These are phyloP conservation scores for Termitomyces sp. DNA, from an alignment of 768 basidiomycete species.

Conservation along the genomic window DNA sequence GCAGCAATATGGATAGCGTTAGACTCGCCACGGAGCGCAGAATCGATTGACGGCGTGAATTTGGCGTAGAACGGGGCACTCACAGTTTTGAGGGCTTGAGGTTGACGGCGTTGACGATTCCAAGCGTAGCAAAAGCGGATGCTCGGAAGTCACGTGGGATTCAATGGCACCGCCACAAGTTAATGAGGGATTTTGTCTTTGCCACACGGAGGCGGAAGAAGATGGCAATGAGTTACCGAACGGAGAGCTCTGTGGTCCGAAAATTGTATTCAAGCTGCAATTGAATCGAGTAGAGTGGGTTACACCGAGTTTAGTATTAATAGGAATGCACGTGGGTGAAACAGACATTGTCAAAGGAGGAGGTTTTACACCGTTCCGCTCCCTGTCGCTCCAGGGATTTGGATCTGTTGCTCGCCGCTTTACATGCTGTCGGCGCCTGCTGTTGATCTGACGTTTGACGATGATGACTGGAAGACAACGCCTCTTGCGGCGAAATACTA, in stretches of 20 bases:
- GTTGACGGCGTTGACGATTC: conserved; percentile 42
- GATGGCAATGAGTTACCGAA: background rate
- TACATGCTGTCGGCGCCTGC: conserved; percentile 61
- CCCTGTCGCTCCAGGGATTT: conserved; percentile 8
- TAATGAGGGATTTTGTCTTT: background rate
- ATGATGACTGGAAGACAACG: conserved; percentile 65
- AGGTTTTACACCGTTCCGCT: conserved; percentile 11
- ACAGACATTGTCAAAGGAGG: conserved; percentile 1
- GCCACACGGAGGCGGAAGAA: background rate
- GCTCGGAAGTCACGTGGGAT: conserved; percentile 1
- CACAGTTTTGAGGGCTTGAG: conserved; percentile 53
- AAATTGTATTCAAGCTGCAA: background rate
- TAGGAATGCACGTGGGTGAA: conserved; percentile 12
- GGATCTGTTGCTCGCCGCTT: conserved; percentile 9
- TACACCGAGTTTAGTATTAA: background rate
- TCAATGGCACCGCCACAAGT: conserved; percentile 8
- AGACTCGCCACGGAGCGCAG: conserved; percentile 14
- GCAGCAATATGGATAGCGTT: conserved; percentile 12
- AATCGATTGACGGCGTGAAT: conserved; percentile 16
- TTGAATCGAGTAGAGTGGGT: background rate
- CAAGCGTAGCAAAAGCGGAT: conserved; percentile 14
- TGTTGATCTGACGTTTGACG: conserved; percentile 65
- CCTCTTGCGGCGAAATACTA: conserved; percentile 49
- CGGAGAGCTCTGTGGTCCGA: background rate
- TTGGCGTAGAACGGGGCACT: conserved; percentile 35